Base-by-base conservation (phyloP, 352 stramenopile species). In the Phytophthora tentaculata region DNA sequence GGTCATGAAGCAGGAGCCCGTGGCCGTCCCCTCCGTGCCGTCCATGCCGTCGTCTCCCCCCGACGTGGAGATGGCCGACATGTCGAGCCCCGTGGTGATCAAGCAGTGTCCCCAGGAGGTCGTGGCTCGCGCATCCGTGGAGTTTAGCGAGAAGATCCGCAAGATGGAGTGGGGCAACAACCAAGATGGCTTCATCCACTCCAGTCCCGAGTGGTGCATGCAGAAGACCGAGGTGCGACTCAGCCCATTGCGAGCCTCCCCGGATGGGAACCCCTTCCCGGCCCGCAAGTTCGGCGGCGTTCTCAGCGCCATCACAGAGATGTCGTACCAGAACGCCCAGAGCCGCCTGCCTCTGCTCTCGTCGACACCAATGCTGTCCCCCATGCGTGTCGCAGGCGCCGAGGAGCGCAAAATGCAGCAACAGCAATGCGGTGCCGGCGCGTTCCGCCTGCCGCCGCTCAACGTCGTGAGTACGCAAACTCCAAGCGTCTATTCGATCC, bases 1-100 rank as follows among this genome's bases (percentile, higher is more conserved):
- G 51, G 83, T 87, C 32, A 91, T 94, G 80, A 89, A 89, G 67
- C 73, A 85, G 51, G 80, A 88, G 58, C 77, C 80, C 19, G 41
- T 77, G 32, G 24, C 56, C 6, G 39, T 61, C n/a, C 22, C 55
- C 13, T 32, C 41, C 1, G 39, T 70, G 37, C 48, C 62, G 17
- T 39, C 32, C 35, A 39, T 56, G 23, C 69, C 64, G 13, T 65
- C 58, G 28, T 73, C 61, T 17, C 69, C 69, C 22, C 68, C 64
- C 9, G 74, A 81, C 47, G 74, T 81, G 10, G 74, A 81, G 63
- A 81, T 81, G 74, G 63, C 56, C 23, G 74, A 81, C 57, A 76
- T 81, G 59, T 81, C 74, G 41, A 78, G 67, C 32, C 74, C 70
- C 37, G 51, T 81, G 12, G 43, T 60, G 41, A 74, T 79, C 56